Evolutionary conservation across 257 asterid species (phyloP).

Genomic region (Scutellaria galericulata): DNA sequence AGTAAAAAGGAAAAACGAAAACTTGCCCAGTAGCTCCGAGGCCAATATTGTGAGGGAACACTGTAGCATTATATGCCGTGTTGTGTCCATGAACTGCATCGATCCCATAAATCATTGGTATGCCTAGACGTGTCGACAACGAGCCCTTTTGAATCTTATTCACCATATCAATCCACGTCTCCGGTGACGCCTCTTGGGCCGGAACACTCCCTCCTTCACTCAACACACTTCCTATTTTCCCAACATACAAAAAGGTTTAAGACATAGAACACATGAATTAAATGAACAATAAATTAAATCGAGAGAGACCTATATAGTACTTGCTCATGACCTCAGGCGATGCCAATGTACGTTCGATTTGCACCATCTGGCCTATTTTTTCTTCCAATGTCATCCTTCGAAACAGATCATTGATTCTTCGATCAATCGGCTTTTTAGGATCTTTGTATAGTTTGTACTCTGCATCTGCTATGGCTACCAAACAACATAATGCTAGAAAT

Average conservation of each 20-base stretch:
- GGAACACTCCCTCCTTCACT: conserved; percentile 53
- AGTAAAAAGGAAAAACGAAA: neutral
- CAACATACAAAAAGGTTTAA: neutral
- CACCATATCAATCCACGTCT: conserved; percentile 55
- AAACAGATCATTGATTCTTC: conserved; percentile 62
- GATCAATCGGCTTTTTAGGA: conserved; percentile 49
- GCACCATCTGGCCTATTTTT: conserved; percentile 82
- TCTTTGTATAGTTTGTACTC: conserved; percentile 63
- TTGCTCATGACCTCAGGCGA: conserved; percentile 55
- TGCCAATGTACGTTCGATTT: conserved; percentile 65
- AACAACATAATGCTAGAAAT: conserved; percentile 41
- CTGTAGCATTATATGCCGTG: conserved; percentile 46
- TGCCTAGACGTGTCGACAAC: conserved; percentile 45
- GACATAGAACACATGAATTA: neutral
- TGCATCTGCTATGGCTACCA: conserved; percentile 48
- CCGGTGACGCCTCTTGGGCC: conserved; percentile 37
- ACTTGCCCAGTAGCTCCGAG: conserved; percentile 54
- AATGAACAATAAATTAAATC: neutral
- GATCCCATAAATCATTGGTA: conserved; percentile 57
- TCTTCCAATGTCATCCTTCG: conserved; percentile 68
- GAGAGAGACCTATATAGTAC: conserved; percentile 50
- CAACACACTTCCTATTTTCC: conserved; percentile 45
- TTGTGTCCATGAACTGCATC: conserved; percentile 57
- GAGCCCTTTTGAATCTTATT: conserved; percentile 44
- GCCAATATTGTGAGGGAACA: conserved; percentile 53